These are phyloP conservation scores for Scortechinia acanthostroma DNA, from an alignment of 2,329 filamentous ascomycete species.

Conservation along the genomic window DNA sequence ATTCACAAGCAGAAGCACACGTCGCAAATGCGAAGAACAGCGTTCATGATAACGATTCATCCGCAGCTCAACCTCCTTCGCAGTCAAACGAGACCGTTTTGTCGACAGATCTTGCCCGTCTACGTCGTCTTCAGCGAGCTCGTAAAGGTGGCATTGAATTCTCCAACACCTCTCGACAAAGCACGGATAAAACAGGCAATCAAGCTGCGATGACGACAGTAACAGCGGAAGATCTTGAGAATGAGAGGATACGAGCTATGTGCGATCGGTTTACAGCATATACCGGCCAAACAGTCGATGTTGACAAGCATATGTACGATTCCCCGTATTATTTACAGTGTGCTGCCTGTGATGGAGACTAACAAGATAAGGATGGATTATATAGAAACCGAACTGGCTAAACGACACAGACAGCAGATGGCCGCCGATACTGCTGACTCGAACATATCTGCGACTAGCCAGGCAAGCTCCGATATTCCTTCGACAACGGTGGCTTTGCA, in stretches of 20 bases:
- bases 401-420: slow-evolving; percentile 24
- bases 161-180: slow-evolving; percentile 18
- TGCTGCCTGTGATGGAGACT: slow-evolving; percentile 26
- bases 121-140: slow-evolving; percentile 21
- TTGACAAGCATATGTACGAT: slow-evolving; percentile 59
- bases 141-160: slow-evolving; percentile 36
- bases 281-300: slow-evolving; percentile 47
- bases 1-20: background rate
- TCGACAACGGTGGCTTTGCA: slow-evolving; percentile 4
- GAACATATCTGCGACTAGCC: background rate
- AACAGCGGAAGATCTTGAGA: slow-evolving; percentile 18
- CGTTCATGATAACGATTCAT: background rate
- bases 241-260: slow-evolving; percentile 26
- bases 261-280: slow-evolving; percentile 46
- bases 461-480: background rate
- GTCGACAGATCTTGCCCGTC: slow-evolving; percentile 21
- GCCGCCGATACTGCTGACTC: slow-evolving; percentile 8
- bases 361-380: slow-evolving; percentile 60
- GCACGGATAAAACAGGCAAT: slow-evolving; percentile 4
- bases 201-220: slow-evolving; percentile 9
- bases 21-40: slow-evolving; percentile 1
- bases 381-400: slow-evolving; percentile 61
- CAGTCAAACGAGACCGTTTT: slow-evolving; percentile 7
- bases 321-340: slow-evolving; percentile 6
- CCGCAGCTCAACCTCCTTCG: background rate